Conservation (phyloP, 805 yeast genomes). For the Lipomyces orientalis region DNA sequence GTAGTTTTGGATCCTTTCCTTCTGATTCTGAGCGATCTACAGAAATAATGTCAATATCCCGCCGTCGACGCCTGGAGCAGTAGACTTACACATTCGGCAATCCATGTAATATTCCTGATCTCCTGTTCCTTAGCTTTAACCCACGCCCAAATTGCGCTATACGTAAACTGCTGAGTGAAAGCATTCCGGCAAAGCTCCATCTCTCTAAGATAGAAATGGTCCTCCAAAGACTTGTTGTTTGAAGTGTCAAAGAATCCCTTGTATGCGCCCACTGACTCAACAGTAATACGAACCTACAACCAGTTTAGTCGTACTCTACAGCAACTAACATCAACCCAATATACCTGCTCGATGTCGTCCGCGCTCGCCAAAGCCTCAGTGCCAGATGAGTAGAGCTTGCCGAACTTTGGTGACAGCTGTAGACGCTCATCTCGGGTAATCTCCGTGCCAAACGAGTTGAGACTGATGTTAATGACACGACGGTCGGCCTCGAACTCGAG, state of each 20-base stretch:
- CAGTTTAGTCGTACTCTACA: neutral
- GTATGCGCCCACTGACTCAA: slow-evolving; percentile 40
- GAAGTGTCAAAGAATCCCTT: slow-evolving; percentile 52
- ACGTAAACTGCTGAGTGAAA: slow-evolving; percentile 86
- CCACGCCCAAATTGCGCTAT: slow-evolving; percentile 95
- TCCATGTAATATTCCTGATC: slow-evolving; percentile 97
- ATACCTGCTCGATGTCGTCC: slow-evolving; percentile 86
- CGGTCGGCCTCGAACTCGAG: slow-evolving; percentile 94
- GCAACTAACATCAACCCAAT: slow-evolving; percentile 3
- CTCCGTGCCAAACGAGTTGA: slow-evolving; percentile 87
- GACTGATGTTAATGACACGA: slow-evolving; percentile 86
- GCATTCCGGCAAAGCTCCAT: slow-evolving; percentile 92
- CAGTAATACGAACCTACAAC: slow-evolving; percentile 41
- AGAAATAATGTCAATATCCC: neutral
- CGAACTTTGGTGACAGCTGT: slow-evolving; percentile 78
- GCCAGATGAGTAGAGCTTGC: slow-evolving; percentile 75
- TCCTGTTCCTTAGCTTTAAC: slow-evolving; percentile 95
- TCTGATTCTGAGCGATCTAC: slow-evolving; percentile 91
- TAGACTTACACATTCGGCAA: slow-evolving; percentile 76
- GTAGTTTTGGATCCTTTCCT: slow-evolving; percentile 88
- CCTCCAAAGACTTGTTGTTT: slow-evolving; percentile 73
- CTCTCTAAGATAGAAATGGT: slow-evolving; percentile 89
- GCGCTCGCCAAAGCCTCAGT: slow-evolving; percentile 70
- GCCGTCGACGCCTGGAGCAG: neutral
- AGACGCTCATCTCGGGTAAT: slow-evolving; percentile 74